A percentile compares a stretch with the other conserved stretches of the same genome.
Evolutionary conservation across 2,329 filamentous ascomycete genomes (phyloP).

Genomic region (Aciculosporium take): DNA sequence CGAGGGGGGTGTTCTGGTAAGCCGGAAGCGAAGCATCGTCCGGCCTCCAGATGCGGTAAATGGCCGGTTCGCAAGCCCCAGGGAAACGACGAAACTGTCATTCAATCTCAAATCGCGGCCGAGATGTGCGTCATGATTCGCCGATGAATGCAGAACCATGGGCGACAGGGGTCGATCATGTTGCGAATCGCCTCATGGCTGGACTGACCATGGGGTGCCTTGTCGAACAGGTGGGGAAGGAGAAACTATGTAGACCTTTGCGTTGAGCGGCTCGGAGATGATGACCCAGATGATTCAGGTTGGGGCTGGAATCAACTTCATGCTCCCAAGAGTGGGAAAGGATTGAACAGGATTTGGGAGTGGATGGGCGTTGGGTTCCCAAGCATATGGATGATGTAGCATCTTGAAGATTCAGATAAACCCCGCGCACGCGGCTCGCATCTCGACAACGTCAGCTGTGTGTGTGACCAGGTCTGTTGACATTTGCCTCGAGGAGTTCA

Average conservation of each 20-base stretch:
- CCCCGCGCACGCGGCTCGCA: too few species aligned
- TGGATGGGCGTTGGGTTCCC: too few species aligned
- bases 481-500: too few species aligned
- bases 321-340: too few species aligned
- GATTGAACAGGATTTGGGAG: too few species aligned
- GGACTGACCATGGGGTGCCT: neutral
- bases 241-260: neutral
- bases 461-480: too few species aligned
- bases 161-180: neutral
- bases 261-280: neutral
- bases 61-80: conserved; percentile 62
- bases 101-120: neutral
- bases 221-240: neutral
- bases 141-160: neutral
- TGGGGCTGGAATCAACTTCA: too few species aligned
- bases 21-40: conserved; percentile 41
- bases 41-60: conserved; percentile 62
- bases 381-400: too few species aligned
- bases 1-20: conserved; percentile 22
- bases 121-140: neutral
- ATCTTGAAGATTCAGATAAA: too few species aligned
- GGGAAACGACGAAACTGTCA: neutral
- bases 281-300: too few species aligned
- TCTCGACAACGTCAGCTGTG: too few species aligned
- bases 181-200: neutral